phyloP scores from a whole-genome alignment of 306 rosid species.

The Ochetophila trinervis region DNA sequence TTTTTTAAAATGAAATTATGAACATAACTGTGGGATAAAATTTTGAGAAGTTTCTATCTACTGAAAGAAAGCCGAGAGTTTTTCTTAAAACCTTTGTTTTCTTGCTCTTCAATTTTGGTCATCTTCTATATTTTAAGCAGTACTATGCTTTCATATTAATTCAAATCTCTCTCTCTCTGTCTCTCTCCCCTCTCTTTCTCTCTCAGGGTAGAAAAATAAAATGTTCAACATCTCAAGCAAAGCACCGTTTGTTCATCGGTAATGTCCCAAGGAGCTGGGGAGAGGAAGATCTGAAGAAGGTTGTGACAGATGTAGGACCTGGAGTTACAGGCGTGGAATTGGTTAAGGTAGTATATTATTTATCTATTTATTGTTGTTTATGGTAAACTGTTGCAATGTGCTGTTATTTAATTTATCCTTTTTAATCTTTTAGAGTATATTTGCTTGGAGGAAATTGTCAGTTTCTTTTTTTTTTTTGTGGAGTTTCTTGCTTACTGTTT shows the following conservation, averaged over 20 bases:
- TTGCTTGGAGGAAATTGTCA: too few relatives aligned
- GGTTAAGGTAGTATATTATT: conserved; percentile 59
- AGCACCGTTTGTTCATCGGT: conserved; percentile 93
- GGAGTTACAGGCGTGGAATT: conserved; percentile 83
- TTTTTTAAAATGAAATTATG: not conserved
- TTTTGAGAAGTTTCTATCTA: not conserved
- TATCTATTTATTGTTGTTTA: not conserved
- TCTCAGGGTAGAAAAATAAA: conserved; percentile 74
- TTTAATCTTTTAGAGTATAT: not conserved
- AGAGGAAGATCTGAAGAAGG: conserved; percentile 75
- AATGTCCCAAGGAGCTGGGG: conserved; percentile 95
- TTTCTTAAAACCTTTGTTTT: not conserved
- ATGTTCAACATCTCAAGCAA: conserved; percentile 91
- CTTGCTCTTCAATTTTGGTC: not conserved
- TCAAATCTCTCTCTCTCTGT: not conserved
- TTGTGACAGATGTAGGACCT: conserved; percentile 72
- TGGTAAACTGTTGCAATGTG: not conserved
- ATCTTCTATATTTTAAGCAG: conserved; percentile 3
- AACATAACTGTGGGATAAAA: not conserved
- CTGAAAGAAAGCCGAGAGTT: not conserved
- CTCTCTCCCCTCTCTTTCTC: conserved; percentile 17
- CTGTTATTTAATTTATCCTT: not conserved
- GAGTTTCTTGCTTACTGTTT: conserved; percentile 18
- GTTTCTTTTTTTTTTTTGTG: not conserved
- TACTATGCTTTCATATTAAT: conserved; percentile 20